Base-by-base conservation (phyloP, 2,329 filamentous ascomycete genomes). In the Trichoderma atroviride region DNA sequence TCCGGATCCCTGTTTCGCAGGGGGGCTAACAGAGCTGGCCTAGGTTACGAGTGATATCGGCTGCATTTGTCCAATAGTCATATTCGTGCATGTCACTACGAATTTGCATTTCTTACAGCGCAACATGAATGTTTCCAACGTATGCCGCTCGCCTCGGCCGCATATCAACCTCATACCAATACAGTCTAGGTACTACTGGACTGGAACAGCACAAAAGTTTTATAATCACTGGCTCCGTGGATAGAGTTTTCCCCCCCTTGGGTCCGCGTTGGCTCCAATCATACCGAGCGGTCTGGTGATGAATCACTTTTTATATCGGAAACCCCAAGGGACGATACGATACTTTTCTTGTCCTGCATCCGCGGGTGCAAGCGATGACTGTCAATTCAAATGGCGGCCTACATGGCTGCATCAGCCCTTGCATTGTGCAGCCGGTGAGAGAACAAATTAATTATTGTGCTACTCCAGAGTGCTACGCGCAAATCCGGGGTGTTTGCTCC, bases 401-500 rank as follows among this genome's bases (percentile, higher is more conserved):
- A 58, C 60, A 40, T 14, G n/a, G 59, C 27, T 11, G 22, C 55
- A 67, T 29, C 52, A 58, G 55, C 50, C 56, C 50, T 61, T 55
- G 57, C 57, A 59, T 68, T 61, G 57, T 61, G 65, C 65, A 68
- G 65, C 65, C 65, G 65, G 65, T 68, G 43, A 68, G 53, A 31
- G 47, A 61, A 68, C 47, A 55, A 47, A 68, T 68, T 68, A 61
- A 61, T 29, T 35, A 33, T 24, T 29, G 64, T 52, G n/a, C 55
- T 59, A 67, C 43, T 52, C 19, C 40, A n/a, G 40, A 43, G 40
- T 52, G n/a, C 55, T 59, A 52, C 43, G 27, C 59, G 64, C 55
- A 67, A 67, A 67, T 67, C 64, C 64, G 64, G 64, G 64, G 64
- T 67, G 64, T 67, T 35, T 67, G 53, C 58, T 67, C 29, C 64